Base-by-base conservation (phyloP, 805 yeast species). In the Candida pseudoglaebosa region DNA sequence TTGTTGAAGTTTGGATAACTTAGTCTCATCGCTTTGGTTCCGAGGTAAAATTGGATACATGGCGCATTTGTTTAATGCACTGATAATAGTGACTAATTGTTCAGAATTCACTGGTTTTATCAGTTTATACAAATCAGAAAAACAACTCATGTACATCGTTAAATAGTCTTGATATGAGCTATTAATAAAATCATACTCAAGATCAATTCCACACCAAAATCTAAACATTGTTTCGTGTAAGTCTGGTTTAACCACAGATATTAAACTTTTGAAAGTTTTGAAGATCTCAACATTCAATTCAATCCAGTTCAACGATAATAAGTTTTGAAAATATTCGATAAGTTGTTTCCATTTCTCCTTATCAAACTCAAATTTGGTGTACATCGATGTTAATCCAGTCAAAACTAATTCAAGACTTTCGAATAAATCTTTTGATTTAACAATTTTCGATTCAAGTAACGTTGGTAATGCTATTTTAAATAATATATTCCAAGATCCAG, bases 11-110 rank as follows among this genome's bases (percentile, higher is more conserved):
- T 71, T 67, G 0, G 96, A 77, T 17, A 73, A 75, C 14, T 59
- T 56, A 15, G 18, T 51, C 29, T 67, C 62, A 53, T 88, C 96
- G 3, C 62, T 55, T 24, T 67, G 67, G 45, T 67, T 69, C 21
- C 68, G 77, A 6, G 88, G 84, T 26, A 87, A 64, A 9, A 84
- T 70, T 1, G 95, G 95, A 56, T 84, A 88, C 29, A 85, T 65
- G 1, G 84, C 77, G 41, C 88, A 78, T 12, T 79, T 68, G 49
- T 77, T 77, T 51, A 91, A 71, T 4, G 80, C 61, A n/a, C 62
- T 63, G 26, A 87, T 57, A n/a, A 84, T 65, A 16, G 57, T 63
- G 31, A 67, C 74, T n/a, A 78, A 65, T 58, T 55, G 69, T 16
- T 40, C 59, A 15, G 62, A 62, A 31, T 59, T 54, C 19, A 49